These are phyloP conservation scores for Panaeolus papilionaceus DNA, from an alignment of 768 basidiomycete genomes.

Conservation along the genomic window DNA sequence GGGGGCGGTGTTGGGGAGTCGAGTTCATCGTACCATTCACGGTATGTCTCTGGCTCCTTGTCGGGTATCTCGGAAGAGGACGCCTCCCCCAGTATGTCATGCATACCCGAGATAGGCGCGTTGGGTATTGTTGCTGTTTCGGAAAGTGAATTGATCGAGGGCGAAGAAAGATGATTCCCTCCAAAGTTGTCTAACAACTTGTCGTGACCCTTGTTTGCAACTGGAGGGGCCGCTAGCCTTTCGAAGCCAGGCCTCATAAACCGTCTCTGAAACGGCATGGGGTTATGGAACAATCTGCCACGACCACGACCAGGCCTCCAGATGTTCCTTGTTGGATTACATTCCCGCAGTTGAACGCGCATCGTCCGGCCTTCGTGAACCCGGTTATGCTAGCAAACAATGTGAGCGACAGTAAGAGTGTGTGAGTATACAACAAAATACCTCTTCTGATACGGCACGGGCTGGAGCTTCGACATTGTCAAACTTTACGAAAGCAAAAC, in stretches of 20 bases:
- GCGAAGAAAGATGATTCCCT: background rate
- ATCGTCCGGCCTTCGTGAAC: conserved; percentile 72
- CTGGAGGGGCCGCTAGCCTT: conserved; percentile 20
- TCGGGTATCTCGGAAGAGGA: conserved; percentile 16
- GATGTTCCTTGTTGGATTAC: conserved; percentile 58
- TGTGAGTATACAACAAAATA: conserved; percentile 29
- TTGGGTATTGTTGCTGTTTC: background rate
- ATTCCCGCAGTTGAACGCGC: conserved; percentile 77
- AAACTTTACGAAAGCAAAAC: conserved; percentile 83
- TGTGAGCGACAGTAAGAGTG: conserved; percentile 16
- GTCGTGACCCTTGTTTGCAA: conserved; percentile 19
- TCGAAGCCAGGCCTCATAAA: conserved; percentile 20
- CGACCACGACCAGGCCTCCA: conserved; percentile 55
- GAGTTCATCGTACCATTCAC: conserved; percentile 53
- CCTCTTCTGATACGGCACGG: conserved; percentile 72
- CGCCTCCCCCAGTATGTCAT: conserved; percentile 14
- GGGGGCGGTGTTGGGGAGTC: conserved; percentile 42
- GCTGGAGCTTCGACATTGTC: conserved; percentile 65
- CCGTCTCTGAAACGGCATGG: conserved; percentile 34
- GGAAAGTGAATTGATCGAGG: background rate
- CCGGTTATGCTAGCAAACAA: conserved; percentile 66
- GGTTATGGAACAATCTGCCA: conserved; percentile 41
- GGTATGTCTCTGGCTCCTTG: conserved; percentile 40
- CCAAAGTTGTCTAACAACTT: background rate
- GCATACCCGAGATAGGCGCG: conserved; percentile 11